phyloP scores from a whole-genome alignment of 139 green algal genomes.

The Micromonas commoda region DNA sequence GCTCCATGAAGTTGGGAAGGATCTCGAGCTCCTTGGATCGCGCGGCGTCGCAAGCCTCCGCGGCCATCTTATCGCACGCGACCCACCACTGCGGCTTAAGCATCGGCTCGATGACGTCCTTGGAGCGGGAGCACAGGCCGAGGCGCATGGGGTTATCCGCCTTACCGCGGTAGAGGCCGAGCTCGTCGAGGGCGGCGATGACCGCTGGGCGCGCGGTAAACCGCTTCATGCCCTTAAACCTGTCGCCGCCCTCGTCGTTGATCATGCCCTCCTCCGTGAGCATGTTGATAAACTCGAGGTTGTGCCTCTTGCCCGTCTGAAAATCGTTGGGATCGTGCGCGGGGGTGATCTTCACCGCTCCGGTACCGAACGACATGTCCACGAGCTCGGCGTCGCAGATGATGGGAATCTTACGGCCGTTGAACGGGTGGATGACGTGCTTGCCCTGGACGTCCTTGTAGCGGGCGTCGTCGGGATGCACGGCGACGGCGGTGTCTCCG shows the following conservation, averaged over 20 bases:
- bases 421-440: conserved; percentile 82
- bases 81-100: conserved; percentile 89
- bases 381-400: conserved; percentile 90
- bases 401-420: conserved; percentile 81
- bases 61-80: conserved; percentile 77
- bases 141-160: conserved; percentile 90
- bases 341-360: conserved; percentile 88
- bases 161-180: conserved; percentile 50
- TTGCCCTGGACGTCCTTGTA: conserved; percentile 84
- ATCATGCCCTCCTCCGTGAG: conserved; percentile 76
- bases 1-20: conserved; percentile 80
- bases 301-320: conserved; percentile 76
- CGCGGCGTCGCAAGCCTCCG: conserved; percentile 61
- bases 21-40: conserved; percentile 76
- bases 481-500: conserved; percentile 90
- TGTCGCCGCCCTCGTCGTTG: conserved; percentile 51
- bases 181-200: conserved; percentile 71
- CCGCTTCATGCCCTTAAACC: conserved; percentile 79
- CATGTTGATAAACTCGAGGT: conserved; percentile 92
- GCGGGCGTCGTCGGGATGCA: conserved; percentile 83
- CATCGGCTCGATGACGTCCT: conserved; percentile 98
- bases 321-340: conserved; percentile 99
- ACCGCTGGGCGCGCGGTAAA: conserved; percentile 79
- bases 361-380: conserved; percentile 93
- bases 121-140: conserved; percentile 81